Evolutionary conservation across 2,329 filamentous ascomycete genomes (phyloP).

Genomic region (Fusarium pseudoanthophilum): DNA sequence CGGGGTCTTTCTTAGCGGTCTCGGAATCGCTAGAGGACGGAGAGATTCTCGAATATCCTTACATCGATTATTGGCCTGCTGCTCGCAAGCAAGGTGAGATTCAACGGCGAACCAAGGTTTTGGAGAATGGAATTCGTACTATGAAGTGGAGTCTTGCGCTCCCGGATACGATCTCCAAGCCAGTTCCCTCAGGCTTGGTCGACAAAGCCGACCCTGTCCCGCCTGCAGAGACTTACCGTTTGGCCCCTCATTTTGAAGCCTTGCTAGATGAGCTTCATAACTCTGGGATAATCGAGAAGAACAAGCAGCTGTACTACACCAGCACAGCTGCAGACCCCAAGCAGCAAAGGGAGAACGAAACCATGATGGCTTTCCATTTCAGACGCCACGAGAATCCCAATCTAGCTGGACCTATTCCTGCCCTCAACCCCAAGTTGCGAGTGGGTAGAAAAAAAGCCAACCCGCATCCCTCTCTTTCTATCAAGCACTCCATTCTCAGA

Average conservation of each 20-base stretch:
- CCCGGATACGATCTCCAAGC: accelerated
- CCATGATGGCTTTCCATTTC: background rate
- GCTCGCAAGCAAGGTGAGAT: background rate
- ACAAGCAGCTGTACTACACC: background rate
- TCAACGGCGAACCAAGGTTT: background rate
- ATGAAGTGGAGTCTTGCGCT: background rate
- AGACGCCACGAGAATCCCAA: background rate
- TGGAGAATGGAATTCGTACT: background rate
- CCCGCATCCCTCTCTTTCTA: background rate
- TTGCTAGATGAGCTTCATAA: background rate
- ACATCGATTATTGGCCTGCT: background rate
- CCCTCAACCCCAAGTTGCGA: too few species aligned
- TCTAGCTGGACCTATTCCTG: background rate
- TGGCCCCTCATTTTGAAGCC: background rate
- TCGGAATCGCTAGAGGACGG: background rate
- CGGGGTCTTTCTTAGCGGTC: background rate
- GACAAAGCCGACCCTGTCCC: accelerated
- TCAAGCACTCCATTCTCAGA: background rate
- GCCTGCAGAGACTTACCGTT: background rate
- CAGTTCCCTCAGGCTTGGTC: background rate
- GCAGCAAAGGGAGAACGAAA: background rate
- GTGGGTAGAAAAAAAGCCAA: background rate
- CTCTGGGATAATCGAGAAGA: accelerated
- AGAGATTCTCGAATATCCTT: background rate
- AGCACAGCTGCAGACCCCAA: background rate